These are phyloP conservation scores for Penicillium soppii DNA, from an alignment of 495 filamentous ascomycete species.

Conservation along the genomic window DNA sequence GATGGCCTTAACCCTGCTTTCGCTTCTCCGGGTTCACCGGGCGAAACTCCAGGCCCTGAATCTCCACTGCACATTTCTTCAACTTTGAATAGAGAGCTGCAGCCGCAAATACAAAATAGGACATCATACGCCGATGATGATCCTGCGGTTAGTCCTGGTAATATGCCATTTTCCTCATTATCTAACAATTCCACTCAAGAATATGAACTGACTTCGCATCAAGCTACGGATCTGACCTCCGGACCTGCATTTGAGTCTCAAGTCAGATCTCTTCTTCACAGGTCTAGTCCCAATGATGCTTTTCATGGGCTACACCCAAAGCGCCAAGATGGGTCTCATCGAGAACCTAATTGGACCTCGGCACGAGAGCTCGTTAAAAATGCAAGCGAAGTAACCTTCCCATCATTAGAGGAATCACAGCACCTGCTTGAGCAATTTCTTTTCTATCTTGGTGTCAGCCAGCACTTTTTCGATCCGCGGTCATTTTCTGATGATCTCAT, in stretches of 20 bases:
- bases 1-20: neutral
- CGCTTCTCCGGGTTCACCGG: neutral
- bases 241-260: conserved; percentile 27
- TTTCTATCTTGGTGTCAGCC: conserved; percentile 25
- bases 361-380: conserved; percentile 7
- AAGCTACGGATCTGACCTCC: conserved; percentile 22
- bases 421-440: conserved; percentile 25
- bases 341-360: conserved; percentile 8
- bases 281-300: neutral
- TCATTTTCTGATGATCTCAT: conserved; percentile 20
- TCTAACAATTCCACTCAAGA: neutral
- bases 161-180: neutral
- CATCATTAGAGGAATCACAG: conserved; percentile 18
- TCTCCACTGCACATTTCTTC: neutral
- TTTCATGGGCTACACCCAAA: neutral
- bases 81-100: neutral
- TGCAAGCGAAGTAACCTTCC: neutral
- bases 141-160: conserved; percentile 18
- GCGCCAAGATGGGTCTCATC: neutral
- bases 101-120: neutral
- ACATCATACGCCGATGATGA: conserved; percentile 6
- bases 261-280: conserved; percentile 18
- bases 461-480: conserved; percentile 24
- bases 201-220: neutral
- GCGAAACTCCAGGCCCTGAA: neutral